Base-by-base conservation (phyloP, 116 monocot genomes). In the Iris pallida region DNA sequence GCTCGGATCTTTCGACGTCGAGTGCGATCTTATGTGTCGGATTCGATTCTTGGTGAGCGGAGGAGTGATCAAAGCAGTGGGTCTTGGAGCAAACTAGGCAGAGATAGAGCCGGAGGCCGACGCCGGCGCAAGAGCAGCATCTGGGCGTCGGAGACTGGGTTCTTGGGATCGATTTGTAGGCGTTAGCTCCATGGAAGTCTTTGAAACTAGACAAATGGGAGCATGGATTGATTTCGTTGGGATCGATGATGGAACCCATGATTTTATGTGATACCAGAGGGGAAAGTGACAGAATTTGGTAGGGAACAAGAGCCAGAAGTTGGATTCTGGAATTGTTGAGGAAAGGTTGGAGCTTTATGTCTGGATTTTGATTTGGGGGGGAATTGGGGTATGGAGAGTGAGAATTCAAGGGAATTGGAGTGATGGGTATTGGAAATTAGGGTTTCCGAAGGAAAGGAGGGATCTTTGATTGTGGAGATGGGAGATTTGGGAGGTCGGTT, bases 1-100 rank as follows among this genome's bases (percentile, higher is more conserved):
- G 80, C 80, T 91, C 91, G 46, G 82, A 79, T 16, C 90, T 71
- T 57, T 86, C 86, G 8, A 86, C 52, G 74, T 90, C 87, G 43
- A 86, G 77, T 51, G 77, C 66, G 71, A 90, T 82, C 30, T 81
- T 81, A 61, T 86, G 90, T 14, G 83, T 83, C 12, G 58, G 55
- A 11, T 68, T 59, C 8, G 59, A 59, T 5, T n/a, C 18, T 11
- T 70, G 16, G 59, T 90, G 86, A 55, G 58, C 8, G 12, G 55
- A 42, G 5, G 81, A 67, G 72, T 87, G 84, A 13, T 64, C 64
- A 11, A 63, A 63, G 72, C 90, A 90, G 42, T 57, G 71, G 43
- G 80, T 56, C 14, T 68, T 46, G 30, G 78, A 75, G 81, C 90
- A 90, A 20, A 82, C 57, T 66, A 90, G 57, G 82, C 90, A 90